Percentiles rank a stretch among this genome's conserved stretches.
Evolutionary conservation across 345 rosid species (phyloP).

Genomic region (Bruguiera gymnorhiza): DNA sequence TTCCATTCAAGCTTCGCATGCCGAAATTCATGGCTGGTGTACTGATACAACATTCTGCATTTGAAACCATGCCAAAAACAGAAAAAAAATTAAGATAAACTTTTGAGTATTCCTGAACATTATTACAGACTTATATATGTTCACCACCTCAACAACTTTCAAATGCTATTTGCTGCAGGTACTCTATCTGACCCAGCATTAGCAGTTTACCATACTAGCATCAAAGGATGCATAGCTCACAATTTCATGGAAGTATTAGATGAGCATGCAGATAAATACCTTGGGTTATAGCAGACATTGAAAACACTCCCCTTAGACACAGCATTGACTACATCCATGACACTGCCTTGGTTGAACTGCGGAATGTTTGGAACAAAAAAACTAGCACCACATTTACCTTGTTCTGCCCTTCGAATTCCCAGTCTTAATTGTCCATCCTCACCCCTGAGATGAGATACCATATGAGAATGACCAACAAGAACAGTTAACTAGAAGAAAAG

Average conservation of each 20-base stretch:
- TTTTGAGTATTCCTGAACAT: too few relatives aligned
- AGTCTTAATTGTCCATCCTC: conserved; percentile 89
- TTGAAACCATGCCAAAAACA: too few relatives aligned
- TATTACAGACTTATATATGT: too few relatives aligned
- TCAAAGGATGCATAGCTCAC: neutral
- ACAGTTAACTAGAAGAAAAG: neutral
- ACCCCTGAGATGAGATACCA: conserved; percentile 51
- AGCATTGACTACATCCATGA: conserved; percentile 65
- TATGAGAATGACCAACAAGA: conserved; percentile 3
- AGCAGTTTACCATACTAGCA: neutral
- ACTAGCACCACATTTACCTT: conserved; percentile 49
- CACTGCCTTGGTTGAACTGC: conserved; percentile 53
- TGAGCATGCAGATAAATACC: conserved; percentile 39
- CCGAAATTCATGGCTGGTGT: too few relatives aligned
- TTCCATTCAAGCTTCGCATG: too few relatives aligned
- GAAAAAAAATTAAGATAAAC: too few relatives aligned
- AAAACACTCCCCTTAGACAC: conserved; percentile 54
- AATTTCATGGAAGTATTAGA: neutral
- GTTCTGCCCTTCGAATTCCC: conserved; percentile 91
- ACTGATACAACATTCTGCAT: too few relatives aligned
- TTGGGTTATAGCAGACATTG: conserved; percentile 87
- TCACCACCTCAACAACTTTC: too few relatives aligned
- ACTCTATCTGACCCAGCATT: neutral
- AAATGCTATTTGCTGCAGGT: neutral
- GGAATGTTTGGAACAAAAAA: conserved; percentile 45